Conservation (phyloP, 495 filamentous ascomycete genomes). For the Sabuloglossum arenarium region DNA sequence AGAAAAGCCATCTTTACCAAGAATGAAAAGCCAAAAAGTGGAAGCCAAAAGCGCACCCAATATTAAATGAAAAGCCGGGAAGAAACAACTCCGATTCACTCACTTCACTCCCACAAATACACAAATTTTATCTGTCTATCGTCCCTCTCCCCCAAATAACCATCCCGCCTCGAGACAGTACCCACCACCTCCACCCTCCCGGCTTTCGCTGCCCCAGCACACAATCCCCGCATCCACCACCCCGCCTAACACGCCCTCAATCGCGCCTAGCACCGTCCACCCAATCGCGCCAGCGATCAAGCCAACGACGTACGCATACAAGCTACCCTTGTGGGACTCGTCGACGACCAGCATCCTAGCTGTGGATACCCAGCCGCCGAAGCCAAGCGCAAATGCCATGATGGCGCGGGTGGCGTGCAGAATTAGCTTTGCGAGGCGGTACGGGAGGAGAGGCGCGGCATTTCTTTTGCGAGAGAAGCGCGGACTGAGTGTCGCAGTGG, state of each 20-base stretch:
- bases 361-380: constrained; percentile 94
- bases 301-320: constrained; percentile 89
- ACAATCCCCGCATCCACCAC: constrained; percentile 84
- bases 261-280: constrained; percentile 86
- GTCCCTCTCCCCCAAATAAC: not conserved
- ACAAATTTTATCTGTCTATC: not conserved
- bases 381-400: constrained; percentile 72
- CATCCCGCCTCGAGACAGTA: not conserved
- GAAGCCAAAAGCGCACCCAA: no score
- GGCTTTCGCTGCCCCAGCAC: constrained; percentile 70
- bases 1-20: no score
- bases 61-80: no score
- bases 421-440: constrained; percentile 76
- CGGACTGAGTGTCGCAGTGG: constrained; percentile 17
- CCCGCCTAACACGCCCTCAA: constrained; percentile 79
- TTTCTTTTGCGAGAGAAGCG: constrained; percentile 27
- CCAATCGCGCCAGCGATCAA: constrained; percentile 81
- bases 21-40: no score
- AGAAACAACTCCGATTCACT: no score
- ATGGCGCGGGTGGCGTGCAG: constrained; percentile 77
- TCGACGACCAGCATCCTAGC: constrained; percentile 32
- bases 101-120: not conserved
- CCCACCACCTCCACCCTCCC: not conserved
- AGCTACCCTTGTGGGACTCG: constrained; percentile 51
- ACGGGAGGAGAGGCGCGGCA: constrained; percentile 35